A percentile compares a stretch with the other conserved stretches of the same genome.
Evolutionary conservation across 768 basidiomycete genomes (phyloP).

Genomic region (Dacryopinax spathularia): DNA sequence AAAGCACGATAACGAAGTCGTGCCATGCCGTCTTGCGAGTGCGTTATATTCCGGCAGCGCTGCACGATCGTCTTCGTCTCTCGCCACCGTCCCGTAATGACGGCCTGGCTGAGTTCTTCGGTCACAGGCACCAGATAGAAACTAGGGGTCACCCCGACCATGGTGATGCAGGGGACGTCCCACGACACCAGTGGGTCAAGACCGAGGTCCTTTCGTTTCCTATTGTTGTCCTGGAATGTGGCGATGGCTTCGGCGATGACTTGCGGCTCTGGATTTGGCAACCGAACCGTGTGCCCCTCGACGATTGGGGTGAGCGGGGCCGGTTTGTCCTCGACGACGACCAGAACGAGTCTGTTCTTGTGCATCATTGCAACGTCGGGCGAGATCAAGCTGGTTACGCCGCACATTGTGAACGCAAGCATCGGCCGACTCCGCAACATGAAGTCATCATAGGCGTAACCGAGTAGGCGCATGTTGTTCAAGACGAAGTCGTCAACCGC

Average conservation of each 20-base stretch:
- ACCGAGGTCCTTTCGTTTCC: constrained; percentile 9
- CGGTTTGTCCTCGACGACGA: constrained; percentile 17
- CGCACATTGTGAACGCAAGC: constrained; percentile 18
- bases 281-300: too few relatives aligned
- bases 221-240: constrained; percentile 21
- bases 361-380: constrained; percentile 19
- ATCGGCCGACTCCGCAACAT: constrained; percentile 6
- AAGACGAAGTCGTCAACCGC: constrained; percentile 18
- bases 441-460: not conserved
- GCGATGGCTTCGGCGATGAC: constrained; percentile 25
- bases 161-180: constrained; percentile 11
- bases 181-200: constrained; percentile 23
- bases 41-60: too few relatives aligned
- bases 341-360: constrained; percentile 14
- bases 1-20: too few relatives aligned
- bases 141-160: constrained; percentile 11
- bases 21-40: too few relatives aligned
- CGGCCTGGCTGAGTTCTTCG: constrained; percentile 11
- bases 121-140: constrained; percentile 14
- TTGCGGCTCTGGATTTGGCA: constrained; percentile 18
- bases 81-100: constrained; percentile 9
- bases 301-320: too few relatives aligned
- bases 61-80: not conserved
- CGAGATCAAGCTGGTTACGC: constrained; percentile 14
- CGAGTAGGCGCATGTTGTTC: constrained; percentile 11